These are phyloP conservation scores for Rhodomyrtus tomentosa DNA, from an alignment of 345 rosid species.

Conservation along the genomic window DNA sequence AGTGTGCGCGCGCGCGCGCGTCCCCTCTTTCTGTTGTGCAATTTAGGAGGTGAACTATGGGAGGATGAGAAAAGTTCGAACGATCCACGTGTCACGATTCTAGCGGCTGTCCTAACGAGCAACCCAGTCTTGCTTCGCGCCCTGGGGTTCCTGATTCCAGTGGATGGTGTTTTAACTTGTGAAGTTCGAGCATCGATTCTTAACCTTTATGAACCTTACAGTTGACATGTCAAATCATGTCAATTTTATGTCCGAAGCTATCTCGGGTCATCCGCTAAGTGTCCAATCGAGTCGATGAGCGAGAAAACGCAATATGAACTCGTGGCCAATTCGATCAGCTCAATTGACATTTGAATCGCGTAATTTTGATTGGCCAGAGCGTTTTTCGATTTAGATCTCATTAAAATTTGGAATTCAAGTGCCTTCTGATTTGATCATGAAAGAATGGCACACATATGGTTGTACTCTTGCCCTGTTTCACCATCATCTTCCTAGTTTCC, in stretches of 20 bases:
- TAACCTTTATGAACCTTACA: not conserved
- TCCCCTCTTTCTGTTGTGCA: not conserved
- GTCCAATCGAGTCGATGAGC: not conserved
- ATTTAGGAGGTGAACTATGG: not conserved
- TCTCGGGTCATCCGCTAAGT: too few relatives aligned
- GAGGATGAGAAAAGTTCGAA: not conserved
- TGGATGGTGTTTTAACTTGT: not conserved
- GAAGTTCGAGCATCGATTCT: not conserved
- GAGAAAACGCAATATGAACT: not conserved
- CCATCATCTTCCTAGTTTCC: not conserved
- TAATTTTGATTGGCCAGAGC: not conserved
- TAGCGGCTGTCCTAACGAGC: not conserved
- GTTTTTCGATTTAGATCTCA: not conserved
- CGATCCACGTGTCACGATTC: not conserved
- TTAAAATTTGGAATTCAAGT: not conserved
- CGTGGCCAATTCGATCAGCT: not conserved
- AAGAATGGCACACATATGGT: not conserved
- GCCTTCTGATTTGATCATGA: not conserved
- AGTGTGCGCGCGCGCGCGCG: not conserved
- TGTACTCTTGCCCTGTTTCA: not conserved
- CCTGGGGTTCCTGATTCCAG: not conserved
- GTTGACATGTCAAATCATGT: not conserved
- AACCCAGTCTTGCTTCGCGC: not conserved
- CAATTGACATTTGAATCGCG: not conserved
- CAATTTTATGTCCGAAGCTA: too few relatives aligned